Base-by-base conservation (phyloP, 202 grass and related monocot genomes). In the Hordeum pubiflorum region DNA sequence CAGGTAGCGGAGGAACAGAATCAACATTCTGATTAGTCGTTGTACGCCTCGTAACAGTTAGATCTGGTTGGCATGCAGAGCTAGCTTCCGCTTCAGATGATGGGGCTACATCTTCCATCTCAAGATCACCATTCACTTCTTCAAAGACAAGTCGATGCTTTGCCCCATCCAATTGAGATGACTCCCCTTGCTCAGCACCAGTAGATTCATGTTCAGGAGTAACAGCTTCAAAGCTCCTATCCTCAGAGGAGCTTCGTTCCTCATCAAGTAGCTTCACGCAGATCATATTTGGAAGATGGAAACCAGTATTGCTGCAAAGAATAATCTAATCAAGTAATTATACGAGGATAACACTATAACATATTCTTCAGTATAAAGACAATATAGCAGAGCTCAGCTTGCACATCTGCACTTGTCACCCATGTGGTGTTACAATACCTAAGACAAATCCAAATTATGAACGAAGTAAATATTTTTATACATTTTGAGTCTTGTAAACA, bases 21-120 rank as follows among this genome's bases (percentile, higher is more conserved):
- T 65, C 59, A 33, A 73, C 22, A 79, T 61, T 56, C 36, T 82
- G 82, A 62, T 24, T 36, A 29, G 75, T 62, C 40, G 27, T 41
- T 38, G 55, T 48, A 37, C 52, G 59, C 17, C 18, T 67, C 58
- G 44, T 24, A 61, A 61, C 74, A 39, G 79, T 81, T 79, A 55
- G 39, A 75, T 82, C 77, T 66, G 65, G 58, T 70, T 85, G 81
- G 63, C 70, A 20, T 44, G 60, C 43, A 55, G 61, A 74, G 29
- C 18, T 76, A 29, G 71, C 57, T 88, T 69, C 73, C 60, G 60
- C 60, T 44, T 88, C 81, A 78, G 78, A 84, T 27, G 80, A 83
- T 6, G 95, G 95, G 36, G 95, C 85, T 70, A 89, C 88, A 82
- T 98, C 95, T 69, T 97, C 95, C 92, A 97, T 97, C 86, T 97